Evolutionary conservation across 768 basidiomycete genomes (phyloP).

Genomic region (Podaxis mareebaensis): DNA sequence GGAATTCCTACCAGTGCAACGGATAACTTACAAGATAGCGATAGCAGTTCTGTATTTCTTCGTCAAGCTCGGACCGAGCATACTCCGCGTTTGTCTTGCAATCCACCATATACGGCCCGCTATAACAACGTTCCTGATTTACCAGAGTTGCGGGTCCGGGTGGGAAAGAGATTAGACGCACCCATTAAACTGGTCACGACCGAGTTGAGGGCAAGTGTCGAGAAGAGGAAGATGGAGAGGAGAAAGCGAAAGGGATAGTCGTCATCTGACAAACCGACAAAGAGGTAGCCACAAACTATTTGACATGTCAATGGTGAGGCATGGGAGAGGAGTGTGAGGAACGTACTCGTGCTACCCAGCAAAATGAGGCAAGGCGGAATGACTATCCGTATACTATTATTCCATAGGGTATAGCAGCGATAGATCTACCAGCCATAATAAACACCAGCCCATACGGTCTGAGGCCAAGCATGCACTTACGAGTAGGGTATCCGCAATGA

Average conservation of each 20-base stretch:
- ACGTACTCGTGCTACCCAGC: conserved; percentile 28
- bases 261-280: conserved; percentile 27
- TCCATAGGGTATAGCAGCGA: conserved; percentile 34
- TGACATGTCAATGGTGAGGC: not conserved
- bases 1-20: too few species aligned
- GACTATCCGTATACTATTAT: conserved; percentile 29
- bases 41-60: conserved; percentile 34
- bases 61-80: conserved; percentile 31
- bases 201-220: conserved; percentile 30
- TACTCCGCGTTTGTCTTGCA: conserved; percentile 25
- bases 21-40: conserved; percentile 34
- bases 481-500: conserved; percentile 31
- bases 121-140: conserved; percentile 14
- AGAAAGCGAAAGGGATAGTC: conserved; percentile 30
- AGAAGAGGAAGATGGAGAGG: conserved; percentile 29
- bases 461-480: conserved; percentile 19
- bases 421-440: conserved; percentile 26
- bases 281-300: conserved; percentile 29
- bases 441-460: not conserved
- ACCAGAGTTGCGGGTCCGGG: not conserved
- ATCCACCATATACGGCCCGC: conserved; percentile 40
- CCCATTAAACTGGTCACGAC: conserved; percentile 32
- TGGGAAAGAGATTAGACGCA: conserved; percentile 20
- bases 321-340: conserved; percentile 12
- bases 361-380: conserved; percentile 27